Base-by-base conservation (phyloP, 2,329 filamentous ascomycete genomes). In the Arthrinium puccinioides region DNA sequence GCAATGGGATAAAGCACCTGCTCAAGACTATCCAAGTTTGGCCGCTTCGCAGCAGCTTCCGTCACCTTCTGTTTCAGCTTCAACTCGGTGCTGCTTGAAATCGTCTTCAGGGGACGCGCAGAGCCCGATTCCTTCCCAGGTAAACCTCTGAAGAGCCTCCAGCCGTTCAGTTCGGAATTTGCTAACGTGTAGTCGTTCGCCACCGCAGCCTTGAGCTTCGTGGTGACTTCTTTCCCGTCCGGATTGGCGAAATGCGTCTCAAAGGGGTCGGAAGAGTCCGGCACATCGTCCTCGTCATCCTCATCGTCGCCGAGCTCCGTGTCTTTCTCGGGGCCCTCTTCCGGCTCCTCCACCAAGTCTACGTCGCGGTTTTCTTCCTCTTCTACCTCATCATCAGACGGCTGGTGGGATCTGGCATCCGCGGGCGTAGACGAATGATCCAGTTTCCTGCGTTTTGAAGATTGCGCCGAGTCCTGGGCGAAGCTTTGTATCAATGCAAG, bases 221-320 rank as follows among this genome's bases (percentile, higher is more conserved):
- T 62, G 2, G 70, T 63, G 7, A 87, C 62, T 28, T 72, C 60
- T 6, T 71, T 67, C 33, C 84, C 75, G 31, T 89, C 74, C 0
- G 80, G 77, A 28, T 70, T 70, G 23, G 78, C 76, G 55, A 94
- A 94, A 60, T 96, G 90, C 7, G 67, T 63, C 45, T 92, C 84
- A 52, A 94, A 96, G 0, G 87, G 83, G 56, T 94, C 85, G 6
- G 58, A 55, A 2, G 60, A 45, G 41, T 61, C 61, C 5, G 50
- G 62, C 62, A 64, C 57, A 44, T 77, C 68, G 32, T 72, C 68
- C 11, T 73, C 67, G 29, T 75, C 72, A 9, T 65, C 59, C 0
- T 54, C 60, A 9, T 65, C 59, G 6, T 59, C 56, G 10, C 63
- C 60, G 11, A 60, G 45, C 25, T 46, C 26, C 26, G 38, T 43